Base-by-base conservation (phyloP, 345 rosid species). In the Corchorus capsularis region DNA sequence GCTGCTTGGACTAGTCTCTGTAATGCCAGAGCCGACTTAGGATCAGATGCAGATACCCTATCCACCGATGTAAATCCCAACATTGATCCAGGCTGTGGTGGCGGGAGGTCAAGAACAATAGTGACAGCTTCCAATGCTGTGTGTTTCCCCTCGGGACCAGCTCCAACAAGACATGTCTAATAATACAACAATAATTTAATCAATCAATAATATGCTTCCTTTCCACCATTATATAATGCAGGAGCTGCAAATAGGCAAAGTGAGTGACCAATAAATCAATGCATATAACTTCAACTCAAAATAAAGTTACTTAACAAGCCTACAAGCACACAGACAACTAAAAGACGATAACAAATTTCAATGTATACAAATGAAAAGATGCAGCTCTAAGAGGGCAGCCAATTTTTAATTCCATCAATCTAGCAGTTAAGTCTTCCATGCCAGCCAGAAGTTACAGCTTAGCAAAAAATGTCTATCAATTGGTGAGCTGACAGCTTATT, bases 1-100 rank as follows among this genome's bases (percentile, higher is more conserved):
- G 99, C 97, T 79, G 99, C 98, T 86, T 96, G 99, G 83, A 96
- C 98, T 86, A 96, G 83, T 87, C 87, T 92, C 84, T 96, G 98
- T 77, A 96, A 83, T 17, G 99, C 99, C 79, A 90, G 86, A 65
- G 99, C 99, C 19, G 99, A 92, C 87, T 96, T 96, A 69, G 99
- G 98, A 92, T 96, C 99, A 75, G 97, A 96, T 43, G 95, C 99
- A 79, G 93, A 90, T 71, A 96, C 98, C 78, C 89, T 86, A 79
- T 96, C 98, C 19, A 96, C 94, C 57, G 98, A 91, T 43, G 97
- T 86, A 76, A 93, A 82, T 65, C 97, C 95, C 22, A 85, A 84
- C 97, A 92, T 92, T 77, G 99, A 91, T 82, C 98, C 98, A 60
- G 97, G 99, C 79, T 96, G 99, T 35, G 98, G 99, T 55, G 98